Evolutionary conservation across 768 basidiomycete species (phyloP), one percentile per base, ranked within the genome.

Genomic region (Boletus vermiculosoides): DNA sequence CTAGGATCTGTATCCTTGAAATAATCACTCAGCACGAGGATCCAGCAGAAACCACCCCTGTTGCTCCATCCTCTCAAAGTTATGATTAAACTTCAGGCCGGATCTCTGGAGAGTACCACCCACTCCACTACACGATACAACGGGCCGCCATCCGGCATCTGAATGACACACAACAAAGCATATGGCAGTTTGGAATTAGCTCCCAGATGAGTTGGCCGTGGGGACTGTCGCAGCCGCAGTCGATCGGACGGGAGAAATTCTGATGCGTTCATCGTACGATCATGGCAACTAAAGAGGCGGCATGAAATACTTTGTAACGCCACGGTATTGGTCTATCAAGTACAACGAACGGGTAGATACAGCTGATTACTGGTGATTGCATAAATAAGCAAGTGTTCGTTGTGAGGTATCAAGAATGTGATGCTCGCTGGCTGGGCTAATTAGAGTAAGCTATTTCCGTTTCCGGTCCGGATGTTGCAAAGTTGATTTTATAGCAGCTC

Each of bases 401-500:
- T 44, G 52, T 39, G 20, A 56, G 55, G 55, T 63, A 65, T 65
- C 47, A 25, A 36, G 41, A 33, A 33, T 45, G 48, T 45, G 36
- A 54, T 51, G 60, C 22, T 52, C 45, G 30, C 23, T 47, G 34
- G 44, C 23, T 40, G 18, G 40, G 4, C 20, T 40, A 8, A 40
- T 39, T 11, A 51, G 16, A 44, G 54, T 44, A 18, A 50, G 20
- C n/a, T 25, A 40, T 52, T 50, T 51, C 33, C 33, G 28, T 46
- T 34, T 50, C 50, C 30, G 6, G 49, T 52, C 47, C 40, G 36
- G 34, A 48, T 36, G 13, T 37, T 51, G 51, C 45, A 56, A 45
- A 36, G 28, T 48, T 36, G 20, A 41, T 76, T 66, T 52, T 46
- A 87, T 36, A 87, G 69, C 39, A 90, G 71, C 66, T 90, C 87